phyloP scores from a whole-genome alignment of 1,139 yeast species.

The Magnusiomyces tetraspermus region DNA sequence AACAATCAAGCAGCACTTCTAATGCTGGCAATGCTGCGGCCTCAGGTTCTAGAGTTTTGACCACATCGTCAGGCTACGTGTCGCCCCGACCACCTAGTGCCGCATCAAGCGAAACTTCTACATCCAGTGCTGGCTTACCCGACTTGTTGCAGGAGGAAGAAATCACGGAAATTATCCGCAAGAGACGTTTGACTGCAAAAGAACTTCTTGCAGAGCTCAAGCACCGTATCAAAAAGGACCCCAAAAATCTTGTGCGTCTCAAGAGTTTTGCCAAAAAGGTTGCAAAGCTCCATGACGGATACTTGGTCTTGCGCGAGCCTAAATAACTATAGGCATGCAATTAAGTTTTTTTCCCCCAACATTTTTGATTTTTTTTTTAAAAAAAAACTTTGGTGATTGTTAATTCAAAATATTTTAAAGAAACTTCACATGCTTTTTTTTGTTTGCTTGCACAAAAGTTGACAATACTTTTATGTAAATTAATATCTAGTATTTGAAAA shows the following conservation, averaged over 20 bases:
- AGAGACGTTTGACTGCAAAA: slow-evolving; percentile 56
- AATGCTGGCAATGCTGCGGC: neutral
- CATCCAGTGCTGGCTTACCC: slow-evolving; percentile 12
- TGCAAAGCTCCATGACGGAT: slow-evolving; percentile 58
- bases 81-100: slow-evolving; percentile 10
- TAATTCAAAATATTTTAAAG: no score
- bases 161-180: slow-evolving; percentile 54
- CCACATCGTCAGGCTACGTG: slow-evolving; percentile 2
- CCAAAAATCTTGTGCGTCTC: slow-evolving; percentile 60
- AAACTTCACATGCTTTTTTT: no score
- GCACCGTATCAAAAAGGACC: slow-evolving; percentile 55
- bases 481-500: no score
- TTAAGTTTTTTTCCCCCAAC: neutral
- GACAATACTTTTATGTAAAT: no score
- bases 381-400: no score
- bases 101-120: no score
- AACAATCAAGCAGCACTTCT: slow-evolving; percentile 4
- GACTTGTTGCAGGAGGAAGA: slow-evolving; percentile 55
- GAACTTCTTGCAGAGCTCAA: slow-evolving; percentile 54
- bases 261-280: slow-evolving; percentile 60
- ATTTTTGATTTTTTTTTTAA: neutral
- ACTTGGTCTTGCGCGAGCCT: slow-evolving; percentile 39
- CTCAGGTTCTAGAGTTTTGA: neutral
- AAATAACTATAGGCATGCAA: neutral
- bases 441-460: no score